Percentiles rank a stretch among this genome's conserved stretches.
Evolutionary conservation across 192 early-diverging fungal species (phyloP).

Genomic region (Dispira parvispora): DNA sequence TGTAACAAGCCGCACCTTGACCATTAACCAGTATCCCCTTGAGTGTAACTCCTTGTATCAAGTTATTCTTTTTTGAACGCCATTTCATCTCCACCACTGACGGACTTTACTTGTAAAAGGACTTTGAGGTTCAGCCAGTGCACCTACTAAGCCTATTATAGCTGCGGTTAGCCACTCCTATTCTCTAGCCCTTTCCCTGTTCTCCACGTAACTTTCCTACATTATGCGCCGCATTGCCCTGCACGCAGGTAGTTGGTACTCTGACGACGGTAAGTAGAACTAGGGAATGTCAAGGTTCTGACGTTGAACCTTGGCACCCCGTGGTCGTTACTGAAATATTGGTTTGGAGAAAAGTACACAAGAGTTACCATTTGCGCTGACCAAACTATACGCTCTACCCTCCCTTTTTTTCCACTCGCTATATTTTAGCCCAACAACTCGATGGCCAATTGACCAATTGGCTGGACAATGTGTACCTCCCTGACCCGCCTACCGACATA

Average conservation of each 20-base stretch:
- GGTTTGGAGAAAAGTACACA: not conserved
- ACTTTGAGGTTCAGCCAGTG: too few species aligned
- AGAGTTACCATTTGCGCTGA: slow-evolving; percentile 1
- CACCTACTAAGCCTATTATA: not conserved
- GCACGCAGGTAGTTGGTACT: slow-evolving; percentile 62
- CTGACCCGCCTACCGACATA: not conserved
- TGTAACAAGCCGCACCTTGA: too few species aligned
- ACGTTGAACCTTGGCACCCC: not conserved
- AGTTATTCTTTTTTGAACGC: too few species aligned
- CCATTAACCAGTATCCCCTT: too few species aligned
- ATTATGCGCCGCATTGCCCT: slow-evolving; percentile 19
- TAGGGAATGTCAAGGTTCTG: not conserved
- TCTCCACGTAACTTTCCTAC: not conserved
- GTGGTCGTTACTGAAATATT: not conserved
- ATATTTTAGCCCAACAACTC: slow-evolving; percentile 19
- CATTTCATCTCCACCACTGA: too few species aligned
- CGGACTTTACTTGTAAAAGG: too few species aligned
- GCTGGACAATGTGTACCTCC: slow-evolving; percentile 27
- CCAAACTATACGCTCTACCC: not conserved
- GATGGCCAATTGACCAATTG: slow-evolving; percentile 30
- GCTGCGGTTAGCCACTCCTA: not conserved
- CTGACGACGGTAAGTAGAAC: slow-evolving; percentile 21
- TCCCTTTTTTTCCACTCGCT: not conserved
- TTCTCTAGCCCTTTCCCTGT: not conserved
- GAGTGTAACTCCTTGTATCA: too few species aligned